Conservation (phyloP, 169 alveolate genomes). For the Cryptosporidium muris region DNA sequence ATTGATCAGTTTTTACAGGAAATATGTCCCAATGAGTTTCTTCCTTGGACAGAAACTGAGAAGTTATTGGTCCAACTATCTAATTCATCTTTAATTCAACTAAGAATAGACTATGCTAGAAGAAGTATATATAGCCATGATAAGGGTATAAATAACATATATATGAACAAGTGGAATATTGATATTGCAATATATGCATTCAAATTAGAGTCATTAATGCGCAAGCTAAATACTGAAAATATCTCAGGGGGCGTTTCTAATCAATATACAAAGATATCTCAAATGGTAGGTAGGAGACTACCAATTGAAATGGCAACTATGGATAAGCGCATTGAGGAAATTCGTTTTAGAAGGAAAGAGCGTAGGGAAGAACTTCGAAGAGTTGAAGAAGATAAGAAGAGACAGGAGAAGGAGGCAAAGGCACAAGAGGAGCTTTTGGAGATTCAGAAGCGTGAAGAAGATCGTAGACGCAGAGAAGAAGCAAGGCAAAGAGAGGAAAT, state of each 20-base stretch:
- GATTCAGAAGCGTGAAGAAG: slow-evolving; percentile 81
- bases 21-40: slow-evolving; percentile 85
- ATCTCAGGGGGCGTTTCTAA: slow-evolving; percentile 26
- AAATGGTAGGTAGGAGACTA: slow-evolving; percentile 65
- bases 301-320: slow-evolving; percentile 67
- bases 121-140: slow-evolving; percentile 41
- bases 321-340: slow-evolving; percentile 69
- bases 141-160: slow-evolving; percentile 3
- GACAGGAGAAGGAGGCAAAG: slow-evolving; percentile 83
- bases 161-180: slow-evolving; percentile 17
- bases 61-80: slow-evolving; percentile 76
- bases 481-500: slow-evolving; percentile 77
- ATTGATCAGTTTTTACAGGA: slow-evolving; percentile 83
- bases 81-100: slow-evolving; percentile 37
- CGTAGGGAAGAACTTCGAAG: slow-evolving; percentile 83
- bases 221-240: slow-evolving; percentile 46
- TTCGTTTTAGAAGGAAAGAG: slow-evolving; percentile 78
- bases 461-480: slow-evolving; percentile 79
- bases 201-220: slow-evolving; percentile 27
- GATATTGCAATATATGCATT: slow-evolving; percentile 38
- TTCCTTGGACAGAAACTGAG: slow-evolving; percentile 87
- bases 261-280: slow-evolving; percentile 53
- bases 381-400: slow-evolving; percentile 82
- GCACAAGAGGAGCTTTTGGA: slow-evolving; percentile 78
- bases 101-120: slow-evolving; percentile 59